phyloP scores from a whole-genome alignment of 2,329 filamentous ascomycete species.

The Scopulariopsis brevicaulis region DNA sequence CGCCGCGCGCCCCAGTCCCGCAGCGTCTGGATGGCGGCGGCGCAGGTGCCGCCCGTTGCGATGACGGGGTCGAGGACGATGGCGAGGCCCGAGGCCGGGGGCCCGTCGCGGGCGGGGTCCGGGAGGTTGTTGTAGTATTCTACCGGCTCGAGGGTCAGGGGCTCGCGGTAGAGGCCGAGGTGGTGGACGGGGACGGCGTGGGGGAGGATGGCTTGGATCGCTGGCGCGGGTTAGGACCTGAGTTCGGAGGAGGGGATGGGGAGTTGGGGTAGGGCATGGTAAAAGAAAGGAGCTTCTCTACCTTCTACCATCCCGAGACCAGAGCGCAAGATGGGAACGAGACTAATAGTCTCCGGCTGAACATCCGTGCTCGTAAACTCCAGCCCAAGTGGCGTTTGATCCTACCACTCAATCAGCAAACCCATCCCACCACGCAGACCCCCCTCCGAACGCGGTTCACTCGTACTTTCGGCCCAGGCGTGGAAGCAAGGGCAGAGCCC shows the following conservation, averaged over 20 bases:
- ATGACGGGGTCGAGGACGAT: slow-evolving; percentile 88
- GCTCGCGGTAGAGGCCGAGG: slow-evolving; percentile 88
- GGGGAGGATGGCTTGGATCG: slow-evolving; percentile 69
- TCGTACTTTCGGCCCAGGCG: slow-evolving; percentile 52
- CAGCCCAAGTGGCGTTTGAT: slow-evolving; percentile 67
- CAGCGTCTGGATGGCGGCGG: slow-evolving; percentile 80
- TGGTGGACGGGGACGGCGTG: slow-evolving; percentile 75
- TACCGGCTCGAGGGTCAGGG: slow-evolving; percentile 73
- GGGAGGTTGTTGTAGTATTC: slow-evolving; percentile 98
- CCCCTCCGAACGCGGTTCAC: not conserved
- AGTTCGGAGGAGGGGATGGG: not conserved
- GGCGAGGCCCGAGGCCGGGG: slow-evolving; percentile 41
- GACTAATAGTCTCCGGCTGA: slow-evolving; percentile 55
- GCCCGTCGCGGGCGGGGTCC: slow-evolving; percentile 43
- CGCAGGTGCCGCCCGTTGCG: slow-evolving; percentile 82
- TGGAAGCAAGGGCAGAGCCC: slow-evolving; percentile 44
- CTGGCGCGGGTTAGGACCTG: not conserved
- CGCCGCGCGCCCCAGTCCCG: slow-evolving; percentile 81
- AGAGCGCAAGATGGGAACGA: slow-evolving; percentile 88
- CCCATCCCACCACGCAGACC: too few species aligned
- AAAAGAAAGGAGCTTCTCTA: slow-evolving; percentile 18
- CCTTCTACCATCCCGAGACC: slow-evolving; percentile 86
- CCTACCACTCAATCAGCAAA: slow-evolving; percentile 33
- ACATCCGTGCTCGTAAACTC: slow-evolving; percentile 57
- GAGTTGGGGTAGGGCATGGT: not conserved